phyloP scores from a whole-genome alignment of 164 flowering plant genomes.

The Magnolia changhungtana region DNA sequence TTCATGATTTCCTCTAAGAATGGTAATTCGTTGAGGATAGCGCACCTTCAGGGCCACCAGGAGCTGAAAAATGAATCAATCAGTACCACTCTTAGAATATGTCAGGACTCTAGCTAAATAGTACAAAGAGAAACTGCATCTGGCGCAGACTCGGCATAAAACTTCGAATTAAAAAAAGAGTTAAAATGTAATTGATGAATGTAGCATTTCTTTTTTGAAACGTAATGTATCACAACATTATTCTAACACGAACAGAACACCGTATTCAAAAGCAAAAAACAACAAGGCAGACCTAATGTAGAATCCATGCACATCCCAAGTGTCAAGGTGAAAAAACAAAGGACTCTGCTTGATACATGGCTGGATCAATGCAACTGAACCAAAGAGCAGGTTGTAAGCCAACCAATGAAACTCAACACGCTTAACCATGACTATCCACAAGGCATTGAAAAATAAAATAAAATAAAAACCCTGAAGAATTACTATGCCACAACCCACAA shows the following conservation, averaged over 20 bases:
- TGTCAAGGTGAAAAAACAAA: neutral
- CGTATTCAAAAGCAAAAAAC: too few relatives aligned
- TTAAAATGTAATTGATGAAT: neutral
- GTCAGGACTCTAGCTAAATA: too few relatives aligned
- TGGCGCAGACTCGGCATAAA: too few relatives aligned
- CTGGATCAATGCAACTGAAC: neutral
- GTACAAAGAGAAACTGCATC: too few relatives aligned
- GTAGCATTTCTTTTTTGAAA: neutral
- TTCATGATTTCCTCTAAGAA: conserved; percentile 95
- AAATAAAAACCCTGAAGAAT: too few relatives aligned
- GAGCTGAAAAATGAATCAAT: conserved; percentile 49
- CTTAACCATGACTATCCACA: too few relatives aligned
- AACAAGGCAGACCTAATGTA: too few relatives aligned
- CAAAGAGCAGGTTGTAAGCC: neutral
- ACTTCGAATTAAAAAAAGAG: too few relatives aligned
- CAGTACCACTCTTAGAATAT: neutral
- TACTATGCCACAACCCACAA: neutral
- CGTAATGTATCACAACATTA: neutral
- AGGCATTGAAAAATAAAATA: too few relatives aligned
- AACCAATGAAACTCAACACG: neutral
- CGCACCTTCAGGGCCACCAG: conserved; percentile 90
- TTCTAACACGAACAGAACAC: too few relatives aligned
- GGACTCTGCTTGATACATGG: neutral
- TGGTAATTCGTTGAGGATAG: conserved; percentile 82
- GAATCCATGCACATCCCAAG: neutral